Base-by-base conservation (phyloP, 2,329 filamentous ascomycete genomes). In the Rutstroemia sp. region DNA sequence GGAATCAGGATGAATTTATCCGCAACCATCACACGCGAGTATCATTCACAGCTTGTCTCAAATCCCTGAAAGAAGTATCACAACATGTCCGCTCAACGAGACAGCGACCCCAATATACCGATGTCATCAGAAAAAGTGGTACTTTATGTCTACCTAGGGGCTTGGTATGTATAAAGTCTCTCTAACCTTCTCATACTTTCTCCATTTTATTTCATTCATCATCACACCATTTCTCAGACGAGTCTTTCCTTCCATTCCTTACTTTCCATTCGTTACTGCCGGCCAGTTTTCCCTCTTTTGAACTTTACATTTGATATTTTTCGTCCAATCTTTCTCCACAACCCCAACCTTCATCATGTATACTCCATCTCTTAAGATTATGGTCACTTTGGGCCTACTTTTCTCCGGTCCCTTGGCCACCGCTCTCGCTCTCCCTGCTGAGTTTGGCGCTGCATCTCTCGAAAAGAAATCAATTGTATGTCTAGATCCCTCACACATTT, bases 351-450 rank as follows among this genome's bases (percentile, higher is more conserved):
- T 62, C 60, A 63, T 54, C 51, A 67, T 67, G 65, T 60, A 67
- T 60, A 64, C 65, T 39, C 34, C 52, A 57, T 66, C 65, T 30
- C 57, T 67, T 58, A 63, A 64, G 48, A 59, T 60, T 30, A 42
- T 65, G 54, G 47, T 64, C 45, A 59, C 64, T 9, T 51, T 67
- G 45, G 65, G 65, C 57, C 64, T 68, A 41, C 57, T 68, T 58
- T 64, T 56, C 44, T 59, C 60, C n/a, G 61, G 58, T 2, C 66
- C 66, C 14, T 54, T 68, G 39, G 50, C 61, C 9, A 59, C 58
- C 14, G 64, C 60, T 14, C 56, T 58, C 54, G 57, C 57, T 21
- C 59, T 61, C 27, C 61, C 63, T 38, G 48, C 57, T 23, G 50
- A n/a, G 17, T n/a, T 42, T 10, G 17, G 16, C 17, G 39, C 16